These are phyloP conservation scores for Aspergillus pseudonomiae DNA, from an alignment of 2,329 filamentous ascomycete genomes.

Conservation along the genomic window DNA sequence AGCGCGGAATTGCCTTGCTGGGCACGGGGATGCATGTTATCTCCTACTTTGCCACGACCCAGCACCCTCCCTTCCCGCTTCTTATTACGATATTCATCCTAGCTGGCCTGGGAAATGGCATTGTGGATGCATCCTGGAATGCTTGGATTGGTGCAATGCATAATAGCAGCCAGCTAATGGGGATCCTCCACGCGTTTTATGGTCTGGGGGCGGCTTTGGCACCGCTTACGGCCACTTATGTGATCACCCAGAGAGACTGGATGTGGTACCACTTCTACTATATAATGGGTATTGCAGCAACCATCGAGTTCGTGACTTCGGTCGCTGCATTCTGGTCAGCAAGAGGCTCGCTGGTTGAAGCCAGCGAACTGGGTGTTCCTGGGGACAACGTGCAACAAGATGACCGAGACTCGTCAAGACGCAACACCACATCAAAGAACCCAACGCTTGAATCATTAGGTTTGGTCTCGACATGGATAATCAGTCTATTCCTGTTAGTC, in stretches of 20 bases:
- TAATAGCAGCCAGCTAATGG: constrained; percentile 70
- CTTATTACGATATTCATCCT: constrained; percentile 67
- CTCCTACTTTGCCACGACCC: constrained; percentile 52
- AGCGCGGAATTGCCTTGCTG: constrained; percentile 70
- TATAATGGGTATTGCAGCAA: constrained; percentile 65
- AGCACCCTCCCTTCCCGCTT: constrained; percentile 71
- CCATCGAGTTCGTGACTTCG: constrained; percentile 54
- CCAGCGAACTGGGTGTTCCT: neutral
- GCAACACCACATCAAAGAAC: neutral
- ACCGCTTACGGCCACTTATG: constrained; percentile 70
- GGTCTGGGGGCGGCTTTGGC: constrained; percentile 70
- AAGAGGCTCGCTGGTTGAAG: constrained; percentile 8
- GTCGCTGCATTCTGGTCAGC: constrained; percentile 21
- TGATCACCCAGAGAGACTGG: constrained; percentile 65
- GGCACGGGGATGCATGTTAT: constrained; percentile 49
- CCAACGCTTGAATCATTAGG: constrained; percentile 28
- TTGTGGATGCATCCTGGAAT: constrained; percentile 60
- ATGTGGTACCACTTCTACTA: constrained; percentile 77
- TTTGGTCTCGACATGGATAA: constrained; percentile 64
- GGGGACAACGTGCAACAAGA: neutral
- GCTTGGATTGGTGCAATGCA: constrained; percentile 72
- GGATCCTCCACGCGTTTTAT: constrained; percentile 72
- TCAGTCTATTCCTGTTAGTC: constrained; percentile 68
- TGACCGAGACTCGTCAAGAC: neutral
- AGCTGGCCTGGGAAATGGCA: constrained; percentile 71